Evolutionary conservation across 1,284 basidiomycete species (phyloP), one percentile per base, ranked within the genome.

Genomic region (Cryptococcus sp.): DNA sequence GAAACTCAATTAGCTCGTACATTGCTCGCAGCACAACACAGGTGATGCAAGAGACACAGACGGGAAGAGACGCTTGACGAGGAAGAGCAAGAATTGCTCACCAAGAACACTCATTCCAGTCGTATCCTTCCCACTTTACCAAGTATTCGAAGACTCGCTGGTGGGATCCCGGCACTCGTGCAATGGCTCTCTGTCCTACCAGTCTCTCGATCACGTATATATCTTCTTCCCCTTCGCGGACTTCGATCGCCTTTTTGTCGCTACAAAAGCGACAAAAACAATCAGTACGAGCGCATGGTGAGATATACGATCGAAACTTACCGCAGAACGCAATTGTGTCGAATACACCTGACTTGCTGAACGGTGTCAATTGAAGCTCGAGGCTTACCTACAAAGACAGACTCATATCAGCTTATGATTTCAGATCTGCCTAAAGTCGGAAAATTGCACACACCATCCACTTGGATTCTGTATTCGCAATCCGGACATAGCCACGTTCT

Each of bases 81-180:
- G 15, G 34, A 51, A n/a, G 39, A 3, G 38, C 26, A 20, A 19
- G 13, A 5, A 22, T 8, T 0, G 55, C 64, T 44, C 54, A 63
- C 67, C 67, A 69, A 1, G 65, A 63, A 19, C 53, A 52, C 13
- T 61, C 57, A 7, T 57, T 41, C 54, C 64, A 19, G 5, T 38
- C 45, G 34, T 60, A 66, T 1, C 57, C 60, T 8, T 58, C 50
- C 65, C 65, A 66, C 38, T 61, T 56, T 49, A 66, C 59, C 40
- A 66, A 43, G 34, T 62, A 64, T 38, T 58, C 38, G 43, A 64
- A 63, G 5, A 50, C 37, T 10, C 59, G 48, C n/a, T 47, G 47
- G 2, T 46, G n/a, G 1, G 41, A 55, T 7, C 22, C 52, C 8
- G 50, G 34, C n/a, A 57, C 53, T 1, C 49, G 46, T 8, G 44